phyloP scores from a whole-genome alignment of 176 grass and related monocot genomes.

The maize (Zea mays) region Zm-B73-REFERENCE-NAM-5.0 NC_050104.1:153756501-153757000 shows the following conservation, averaged over 20 bases:
- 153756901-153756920: neutral
- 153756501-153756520: constrained; percentile 80
- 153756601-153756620: constrained; percentile 96
- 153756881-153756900: neutral
- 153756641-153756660: constrained; percentile 79
- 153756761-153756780: constrained; percentile 14
- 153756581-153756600: constrained; percentile 93
- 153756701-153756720: constrained; percentile 42
- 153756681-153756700: constrained; percentile 39
- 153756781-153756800: neutral
- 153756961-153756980: neutral
- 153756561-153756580: constrained; percentile 92
- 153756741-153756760: constrained; percentile 59
- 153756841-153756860: constrained; percentile 2
- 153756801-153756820: neutral
- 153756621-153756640: constrained; percentile 80
- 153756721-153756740: constrained; percentile 66
- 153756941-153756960: too few relatives aligned
- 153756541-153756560: constrained; percentile 99
- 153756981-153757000: neutral
- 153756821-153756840: neutral
- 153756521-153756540: constrained; percentile 78
- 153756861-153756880: neutral
- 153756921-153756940: neutral
- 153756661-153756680: constrained; percentile 77